phyloP scores from a whole-genome alignment of 1,139 yeast species.

The Saccharomyces hybrid region DNA sequence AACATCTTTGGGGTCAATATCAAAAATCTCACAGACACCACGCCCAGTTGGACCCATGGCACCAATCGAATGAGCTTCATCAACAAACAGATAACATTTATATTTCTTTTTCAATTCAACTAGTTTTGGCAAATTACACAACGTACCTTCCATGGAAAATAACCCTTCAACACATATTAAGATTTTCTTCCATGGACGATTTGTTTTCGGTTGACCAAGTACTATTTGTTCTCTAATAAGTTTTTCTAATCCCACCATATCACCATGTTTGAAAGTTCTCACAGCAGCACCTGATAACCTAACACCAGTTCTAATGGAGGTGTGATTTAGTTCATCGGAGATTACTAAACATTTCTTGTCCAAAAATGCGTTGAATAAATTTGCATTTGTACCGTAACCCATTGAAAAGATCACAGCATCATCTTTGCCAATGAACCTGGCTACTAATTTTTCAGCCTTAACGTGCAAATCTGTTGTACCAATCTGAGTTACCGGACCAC shows the following conservation, averaged over 20 bases:
- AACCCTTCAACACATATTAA: constrained; percentile 91
- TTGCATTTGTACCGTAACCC: constrained; percentile 98
- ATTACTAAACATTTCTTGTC: constrained; percentile 86
- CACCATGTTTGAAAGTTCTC: constrained; percentile 87
- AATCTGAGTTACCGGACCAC: constrained; percentile 66
- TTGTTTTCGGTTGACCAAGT: constrained; percentile 94
- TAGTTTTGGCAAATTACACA: constrained; percentile 76
- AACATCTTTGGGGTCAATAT: constrained; percentile 62
- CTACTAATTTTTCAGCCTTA: constrained; percentile 68
- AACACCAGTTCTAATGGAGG: constrained; percentile 91
- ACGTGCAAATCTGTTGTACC: constrained; percentile 76
- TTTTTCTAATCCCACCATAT: constrained; percentile 74
- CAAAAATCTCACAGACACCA: constrained; percentile 92
- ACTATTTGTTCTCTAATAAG: constrained; percentile 81
- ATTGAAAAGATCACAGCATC: constrained; percentile 80
- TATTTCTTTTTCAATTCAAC: constrained; percentile 75
- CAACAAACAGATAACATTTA: constrained; percentile 84
- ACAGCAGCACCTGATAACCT: constrained; percentile 91
- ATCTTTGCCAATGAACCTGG: constrained; percentile 86
- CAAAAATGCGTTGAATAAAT: constrained; percentile 72
- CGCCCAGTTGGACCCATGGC: constrained; percentile 92
- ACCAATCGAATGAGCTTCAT: constrained; percentile 98
- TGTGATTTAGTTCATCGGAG: constrained; percentile 91
- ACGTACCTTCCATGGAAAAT: constrained; percentile 96
- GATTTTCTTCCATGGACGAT: constrained; percentile 96